Conservation (phyloP, 2,329 filamentous ascomycete species). For the Aureobasidium uvarum region DNA sequence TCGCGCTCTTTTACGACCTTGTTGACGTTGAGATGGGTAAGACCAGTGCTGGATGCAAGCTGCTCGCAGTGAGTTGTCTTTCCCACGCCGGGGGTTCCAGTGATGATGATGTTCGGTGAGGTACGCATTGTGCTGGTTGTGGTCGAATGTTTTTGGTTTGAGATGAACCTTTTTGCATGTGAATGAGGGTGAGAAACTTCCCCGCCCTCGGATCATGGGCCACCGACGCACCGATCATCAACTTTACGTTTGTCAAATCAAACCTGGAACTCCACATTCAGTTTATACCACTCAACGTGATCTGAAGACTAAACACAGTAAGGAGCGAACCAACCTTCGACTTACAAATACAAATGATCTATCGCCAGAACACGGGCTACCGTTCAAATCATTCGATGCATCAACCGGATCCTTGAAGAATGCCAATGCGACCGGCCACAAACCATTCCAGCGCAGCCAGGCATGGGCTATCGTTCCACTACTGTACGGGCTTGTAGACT, state of each 20-base stretch:
- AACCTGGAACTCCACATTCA: no score
- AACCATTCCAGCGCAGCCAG: no score
- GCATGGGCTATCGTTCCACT: no score
- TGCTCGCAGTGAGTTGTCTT: constrained; percentile 91
- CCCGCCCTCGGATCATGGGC: not conserved
- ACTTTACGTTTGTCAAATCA: not conserved
- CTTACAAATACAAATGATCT: no score
- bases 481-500: no score
- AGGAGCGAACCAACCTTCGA: no score
- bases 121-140: constrained; percentile 41
- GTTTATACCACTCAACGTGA: no score
- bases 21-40: constrained; percentile 85
- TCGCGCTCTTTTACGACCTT: constrained; percentile 83
- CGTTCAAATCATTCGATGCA: no score
- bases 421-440: no score
- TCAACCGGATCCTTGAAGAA: no score
- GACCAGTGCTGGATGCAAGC: constrained; percentile 69
- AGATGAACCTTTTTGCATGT: not conserved
- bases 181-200: not conserved
- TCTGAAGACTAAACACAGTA: no score
- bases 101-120: constrained; percentile 86
- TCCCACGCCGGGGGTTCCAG: constrained; percentile 91
- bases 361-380: no score
- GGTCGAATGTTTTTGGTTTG: not conserved
- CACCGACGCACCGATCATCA: not conserved